A percentile compares a stretch with the other conserved stretches of the same genome.
These are phyloP conservation scores for Physaria fendleri DNA, from an alignment of 345 rosid species.

Conservation along the genomic window DNA sequence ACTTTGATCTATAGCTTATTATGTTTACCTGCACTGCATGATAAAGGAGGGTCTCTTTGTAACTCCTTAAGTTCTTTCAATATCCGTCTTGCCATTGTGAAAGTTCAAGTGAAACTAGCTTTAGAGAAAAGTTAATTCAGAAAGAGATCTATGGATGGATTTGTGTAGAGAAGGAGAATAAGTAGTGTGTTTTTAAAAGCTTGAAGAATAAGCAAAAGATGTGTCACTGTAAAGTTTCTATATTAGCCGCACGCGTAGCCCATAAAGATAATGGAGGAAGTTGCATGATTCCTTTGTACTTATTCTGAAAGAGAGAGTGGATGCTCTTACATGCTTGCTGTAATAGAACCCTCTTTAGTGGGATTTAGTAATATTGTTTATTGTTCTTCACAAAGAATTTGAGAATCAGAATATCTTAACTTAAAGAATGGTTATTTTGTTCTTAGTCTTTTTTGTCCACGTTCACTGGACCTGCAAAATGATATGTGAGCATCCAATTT, in stretches of 20 bases:
- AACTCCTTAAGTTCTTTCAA: slow-evolving; percentile 58
- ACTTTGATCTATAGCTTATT: background rate
- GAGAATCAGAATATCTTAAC: background rate
- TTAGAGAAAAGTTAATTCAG: background rate
- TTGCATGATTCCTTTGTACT: slow-evolving; percentile 18
- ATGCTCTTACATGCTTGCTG: slow-evolving; percentile 11
- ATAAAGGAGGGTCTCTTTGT: slow-evolving; percentile 67
- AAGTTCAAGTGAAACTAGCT: background rate
- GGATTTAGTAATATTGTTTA: background rate
- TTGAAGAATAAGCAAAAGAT: slow-evolving; percentile 20
- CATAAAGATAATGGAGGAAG: slow-evolving; percentile 16
- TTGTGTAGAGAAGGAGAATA: slow-evolving; percentile 1
- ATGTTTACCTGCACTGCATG: slow-evolving; percentile 72
- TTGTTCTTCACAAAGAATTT: slow-evolving; percentile 1
- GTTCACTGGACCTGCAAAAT: background rate
- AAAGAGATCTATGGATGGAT: background rate
- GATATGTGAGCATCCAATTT: background rate
- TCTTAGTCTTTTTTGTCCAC: background rate
- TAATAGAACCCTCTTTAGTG: slow-evolving; percentile 6
- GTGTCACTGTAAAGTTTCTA: slow-evolving; percentile 7
- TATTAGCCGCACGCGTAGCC: slow-evolving; percentile 18
- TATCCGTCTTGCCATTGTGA: slow-evolving; percentile 56
- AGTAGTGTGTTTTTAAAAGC: slow-evolving; percentile 20
- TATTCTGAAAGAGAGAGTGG: slow-evolving; percentile 20
- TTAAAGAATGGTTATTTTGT: background rate